phyloP scores from a whole-genome alignment of 176 grass and related monocot species.

The Oryza punctata region DNA sequence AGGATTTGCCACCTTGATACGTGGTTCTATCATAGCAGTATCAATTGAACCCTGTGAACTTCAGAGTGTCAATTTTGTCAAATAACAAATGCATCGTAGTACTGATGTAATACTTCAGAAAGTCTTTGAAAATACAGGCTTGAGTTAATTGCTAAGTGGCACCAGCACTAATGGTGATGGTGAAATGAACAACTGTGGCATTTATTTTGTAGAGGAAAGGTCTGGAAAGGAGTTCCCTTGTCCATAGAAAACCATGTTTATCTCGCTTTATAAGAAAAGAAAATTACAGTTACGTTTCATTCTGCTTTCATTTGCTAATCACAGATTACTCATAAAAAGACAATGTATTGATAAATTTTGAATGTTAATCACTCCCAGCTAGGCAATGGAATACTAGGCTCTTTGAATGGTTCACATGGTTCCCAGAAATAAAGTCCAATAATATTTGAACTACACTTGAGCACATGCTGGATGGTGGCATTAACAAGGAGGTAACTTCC shows the following conservation, averaged over 20 bases:
- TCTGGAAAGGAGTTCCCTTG: background rate
- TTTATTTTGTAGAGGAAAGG: background rate
- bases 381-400: background rate
- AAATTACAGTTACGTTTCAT: background rate
- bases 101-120: constrained; percentile 16
- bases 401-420: background rate
- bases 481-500: background rate
- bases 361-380: background rate
- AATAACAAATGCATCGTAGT: constrained; percentile 16
- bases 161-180: background rate
- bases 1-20: constrained; percentile 85
- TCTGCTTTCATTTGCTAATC: constrained; percentile 22
- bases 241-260: background rate
- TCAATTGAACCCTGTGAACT: constrained; percentile 80
- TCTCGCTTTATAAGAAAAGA: constrained; percentile 3
- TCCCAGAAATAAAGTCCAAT: background rate
- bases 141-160: constrained; percentile 2
- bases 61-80: constrained; percentile 10
- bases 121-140: background rate
- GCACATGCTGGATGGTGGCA: background rate
- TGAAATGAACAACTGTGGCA: constrained; percentile 4
- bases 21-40: constrained; percentile 82
- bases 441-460: background rate
- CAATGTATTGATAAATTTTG: background rate
- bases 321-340: constrained; percentile 2